Evolutionary conservation across 371 early-diverging fungal species (phyloP).

Genomic region (Mucor sp.): DNA sequence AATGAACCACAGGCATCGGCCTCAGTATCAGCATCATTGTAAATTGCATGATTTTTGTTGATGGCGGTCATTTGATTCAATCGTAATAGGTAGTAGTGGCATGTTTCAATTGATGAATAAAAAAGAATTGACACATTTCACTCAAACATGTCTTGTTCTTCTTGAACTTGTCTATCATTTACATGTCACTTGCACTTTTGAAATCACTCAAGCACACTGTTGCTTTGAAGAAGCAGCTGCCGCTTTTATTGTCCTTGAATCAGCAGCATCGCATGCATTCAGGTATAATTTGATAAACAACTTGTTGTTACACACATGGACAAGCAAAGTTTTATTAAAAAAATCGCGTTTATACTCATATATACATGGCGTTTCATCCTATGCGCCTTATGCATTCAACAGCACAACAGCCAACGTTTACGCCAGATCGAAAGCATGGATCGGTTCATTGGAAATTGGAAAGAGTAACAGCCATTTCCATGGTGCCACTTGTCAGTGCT

Average conservation of each 20-base stretch:
- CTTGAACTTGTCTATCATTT: background rate
- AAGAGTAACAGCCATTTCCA: conserved; percentile 71
- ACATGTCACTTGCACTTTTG: background rate
- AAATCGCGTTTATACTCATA: background rate
- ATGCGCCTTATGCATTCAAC: background rate
- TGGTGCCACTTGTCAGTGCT: conserved; percentile 74
- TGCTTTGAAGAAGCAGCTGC: background rate
- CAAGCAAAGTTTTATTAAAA: background rate
- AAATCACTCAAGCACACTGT: background rate
- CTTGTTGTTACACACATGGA: background rate
- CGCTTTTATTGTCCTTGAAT: background rate
- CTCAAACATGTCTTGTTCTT: background rate
- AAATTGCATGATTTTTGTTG: background rate
- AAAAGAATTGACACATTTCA: background rate
- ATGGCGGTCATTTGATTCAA: background rate
- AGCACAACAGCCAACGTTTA: background rate
- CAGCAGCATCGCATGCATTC: background rate
- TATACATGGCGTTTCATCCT: too few species aligned
- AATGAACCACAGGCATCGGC: background rate
- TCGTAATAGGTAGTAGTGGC: too few species aligned
- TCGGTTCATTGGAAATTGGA: conserved; percentile 55
- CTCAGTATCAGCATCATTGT: background rate
- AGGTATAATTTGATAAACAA: background rate
- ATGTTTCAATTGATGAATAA: background rate
- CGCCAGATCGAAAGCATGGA: conserved; percentile 15